These are phyloP conservation scores for Eucalyptus guilfoylei DNA, from an alignment of 345 rosid genomes.

Conservation along the genomic window DNA sequence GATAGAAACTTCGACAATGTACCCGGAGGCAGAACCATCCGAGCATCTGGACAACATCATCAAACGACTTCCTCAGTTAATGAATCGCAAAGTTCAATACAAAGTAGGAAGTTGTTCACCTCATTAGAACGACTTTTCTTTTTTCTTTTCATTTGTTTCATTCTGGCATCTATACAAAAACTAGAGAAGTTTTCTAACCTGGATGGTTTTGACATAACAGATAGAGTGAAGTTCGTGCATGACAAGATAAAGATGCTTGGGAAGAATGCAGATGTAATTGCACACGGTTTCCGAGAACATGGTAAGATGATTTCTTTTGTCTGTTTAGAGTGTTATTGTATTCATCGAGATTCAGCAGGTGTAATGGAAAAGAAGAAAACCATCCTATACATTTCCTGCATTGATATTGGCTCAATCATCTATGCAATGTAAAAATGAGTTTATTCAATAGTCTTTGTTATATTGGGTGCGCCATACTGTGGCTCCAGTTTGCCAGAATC, in stretches of 20 bases:
- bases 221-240: constrained; percentile 1
- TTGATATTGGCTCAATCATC: not conserved
- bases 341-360: not conserved
- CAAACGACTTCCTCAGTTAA: not conserved
- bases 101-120: not conserved
- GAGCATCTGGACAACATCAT: not conserved
- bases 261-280: constrained; percentile 17
- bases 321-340: not conserved
- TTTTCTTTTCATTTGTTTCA: not conserved
- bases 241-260: constrained; percentile 12
- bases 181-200: not conserved
- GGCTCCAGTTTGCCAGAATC: not conserved
- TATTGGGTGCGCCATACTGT: not conserved
- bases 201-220: not conserved
- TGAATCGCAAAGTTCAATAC: not conserved
- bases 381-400: not conserved
- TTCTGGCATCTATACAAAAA: not conserved
- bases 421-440: not conserved
- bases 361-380: not conserved
- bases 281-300: constrained; percentile 19
- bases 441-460: no score
- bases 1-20: not conserved
- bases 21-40: not conserved
- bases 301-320: not conserved
- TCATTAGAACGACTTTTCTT: not conserved